Conservation (phyloP, 345 rosid species). For the Salix dunnii region DNA sequence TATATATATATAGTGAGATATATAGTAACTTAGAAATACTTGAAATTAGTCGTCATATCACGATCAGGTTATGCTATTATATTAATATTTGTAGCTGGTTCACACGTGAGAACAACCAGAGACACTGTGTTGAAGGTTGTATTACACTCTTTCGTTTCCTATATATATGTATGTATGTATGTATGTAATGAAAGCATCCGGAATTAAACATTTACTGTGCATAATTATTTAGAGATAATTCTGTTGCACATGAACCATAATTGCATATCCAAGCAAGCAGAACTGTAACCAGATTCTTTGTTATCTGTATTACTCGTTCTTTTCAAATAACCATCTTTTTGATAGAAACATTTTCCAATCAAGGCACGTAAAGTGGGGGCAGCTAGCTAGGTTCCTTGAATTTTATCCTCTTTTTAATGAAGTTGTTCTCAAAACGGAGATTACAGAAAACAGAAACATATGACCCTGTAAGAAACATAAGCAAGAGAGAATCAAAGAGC, state of each 20-base stretch:
- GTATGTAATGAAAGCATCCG: no score
- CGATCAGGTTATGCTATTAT: neutral
- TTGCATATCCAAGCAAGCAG: neutral
- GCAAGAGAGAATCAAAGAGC: conserved; percentile 20
- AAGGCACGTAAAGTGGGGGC: neutral
- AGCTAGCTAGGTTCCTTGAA: neutral
- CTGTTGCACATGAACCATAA: neutral
- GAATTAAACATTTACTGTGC: neutral
- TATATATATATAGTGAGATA: no score
- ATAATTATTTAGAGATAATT: neutral
- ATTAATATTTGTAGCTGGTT: neutral
- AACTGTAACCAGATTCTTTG: neutral
- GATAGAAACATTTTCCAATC: neutral
- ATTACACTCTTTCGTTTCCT: no score
- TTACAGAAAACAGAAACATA: neutral
- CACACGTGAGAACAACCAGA: neutral
- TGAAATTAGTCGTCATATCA: neutral
- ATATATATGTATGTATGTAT: no score
- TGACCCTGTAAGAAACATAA: neutral
- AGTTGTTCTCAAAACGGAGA: neutral
- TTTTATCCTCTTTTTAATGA: neutral
- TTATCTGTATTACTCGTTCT: neutral
- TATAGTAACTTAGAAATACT: no score
- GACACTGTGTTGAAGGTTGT: no score
- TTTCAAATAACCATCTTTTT: neutral